Evolutionary conservation across 345 rosid species (phyloP).

Genomic region (Kernera saxatilis): DNA sequence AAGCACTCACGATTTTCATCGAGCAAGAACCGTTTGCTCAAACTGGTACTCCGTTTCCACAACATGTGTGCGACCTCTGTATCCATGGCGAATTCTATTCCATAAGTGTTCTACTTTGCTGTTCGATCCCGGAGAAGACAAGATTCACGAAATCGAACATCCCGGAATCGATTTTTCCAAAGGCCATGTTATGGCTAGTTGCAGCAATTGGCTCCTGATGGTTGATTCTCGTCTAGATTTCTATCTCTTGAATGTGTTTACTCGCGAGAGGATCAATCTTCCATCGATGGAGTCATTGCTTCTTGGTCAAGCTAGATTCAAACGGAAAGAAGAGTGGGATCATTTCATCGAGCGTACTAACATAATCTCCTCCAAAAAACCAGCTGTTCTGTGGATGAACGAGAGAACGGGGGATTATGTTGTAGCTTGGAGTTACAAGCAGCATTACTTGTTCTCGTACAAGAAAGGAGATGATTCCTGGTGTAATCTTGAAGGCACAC

Average conservation of each 20-base stretch:
- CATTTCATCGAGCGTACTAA: neutral
- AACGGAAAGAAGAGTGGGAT: neutral
- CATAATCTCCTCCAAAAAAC: neutral
- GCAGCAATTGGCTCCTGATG: slow-evolving; percentile 6
- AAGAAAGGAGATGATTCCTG: neutral
- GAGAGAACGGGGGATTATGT: slow-evolving; percentile 18
- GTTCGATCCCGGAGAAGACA: slow-evolving; percentile 1
- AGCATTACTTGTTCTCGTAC: neutral
- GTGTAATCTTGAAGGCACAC: neutral
- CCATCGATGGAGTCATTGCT: neutral
- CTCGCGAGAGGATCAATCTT: neutral
- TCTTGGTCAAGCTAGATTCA: neutral
- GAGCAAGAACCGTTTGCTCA: slow-evolving; percentile 22
- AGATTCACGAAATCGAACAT: neutral
- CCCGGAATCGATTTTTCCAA: neutral
- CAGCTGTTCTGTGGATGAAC: slow-evolving; percentile 3
- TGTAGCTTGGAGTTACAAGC: slow-evolving; percentile 5
- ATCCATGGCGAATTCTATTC: slow-evolving; percentile 11
- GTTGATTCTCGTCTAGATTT: neutral
- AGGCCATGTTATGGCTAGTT: neutral
- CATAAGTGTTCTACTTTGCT: neutral
- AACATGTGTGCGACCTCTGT: slow-evolving; percentile 15
- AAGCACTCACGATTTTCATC: neutral
- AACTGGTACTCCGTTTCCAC: slow-evolving; percentile 8
- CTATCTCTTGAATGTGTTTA: slow-evolving; percentile 3